Base-by-base conservation (phyloP, 108 stramenopile genomes). In the Fistulifera solaris region DNA sequence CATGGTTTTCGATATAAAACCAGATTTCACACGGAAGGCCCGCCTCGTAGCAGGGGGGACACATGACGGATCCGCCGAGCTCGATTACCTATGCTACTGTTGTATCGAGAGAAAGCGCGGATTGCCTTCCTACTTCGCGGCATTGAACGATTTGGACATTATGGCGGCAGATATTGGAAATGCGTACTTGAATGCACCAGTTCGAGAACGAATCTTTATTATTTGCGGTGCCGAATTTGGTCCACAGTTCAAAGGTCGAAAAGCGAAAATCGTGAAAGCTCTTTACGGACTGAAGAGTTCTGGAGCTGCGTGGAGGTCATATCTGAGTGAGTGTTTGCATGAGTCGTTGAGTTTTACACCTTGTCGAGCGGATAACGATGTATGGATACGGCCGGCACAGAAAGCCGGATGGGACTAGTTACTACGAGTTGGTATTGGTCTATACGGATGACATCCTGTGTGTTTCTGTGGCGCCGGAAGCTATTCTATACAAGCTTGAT, bases 1-100 rank as follows among this genome's bases (percentile, higher is more conserved):
- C 22, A 48, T 78, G 67, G 52, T 77, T 12, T 81, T 76, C 39
- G 80, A 74, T 44, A 48, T 75, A 0, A 76, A 81, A 45, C 61
- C 62, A 19, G 53, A 63, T n/a, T 57, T 73, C 47, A 38, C 23
- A 16, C 10, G 68, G 0, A 80, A 85, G 41, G 70, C 76, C 1
- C 48, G 76, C 10, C 35, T 63, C 1, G 74, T 78, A 0, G 77
- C 72, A 14, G 72, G n/a, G n/a, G 55, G 12, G 80, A 0, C 47
- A 59, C 46, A 52, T 45, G 27, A 66, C 68, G 0, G 75, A 76
- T 7, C 16, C 63, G 0, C 75, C 72, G 0, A 14, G 31, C 14
- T 31, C 45, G 2, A 51, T 67, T 11, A 81, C 76, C 0, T 75
- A 76, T 57, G 60, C 72, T 2, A 75, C 67, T 47, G 79, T 76